A percentile compares a stretch with the other conserved stretches of the same genome.
These are phyloP conservation scores for Musa itinerans DNA, from an alignment of 176 grass and related monocot species.

Conservation along the genomic window DNA sequence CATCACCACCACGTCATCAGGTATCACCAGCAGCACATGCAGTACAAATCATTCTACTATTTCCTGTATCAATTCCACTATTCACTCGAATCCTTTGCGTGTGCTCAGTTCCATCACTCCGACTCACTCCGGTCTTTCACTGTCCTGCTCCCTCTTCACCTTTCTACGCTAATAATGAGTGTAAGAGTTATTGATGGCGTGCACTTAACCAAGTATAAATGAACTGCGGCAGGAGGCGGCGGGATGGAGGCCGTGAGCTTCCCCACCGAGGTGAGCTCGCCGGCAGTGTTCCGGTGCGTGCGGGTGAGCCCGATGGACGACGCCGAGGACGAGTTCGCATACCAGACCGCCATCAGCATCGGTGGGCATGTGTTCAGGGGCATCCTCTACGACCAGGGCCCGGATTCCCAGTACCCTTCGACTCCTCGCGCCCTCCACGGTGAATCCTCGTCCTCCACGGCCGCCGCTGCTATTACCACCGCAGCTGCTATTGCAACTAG, in stretches of 20 bases:
- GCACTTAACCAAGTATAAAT: too few species aligned
- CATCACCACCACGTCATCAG: conserved; percentile 66
- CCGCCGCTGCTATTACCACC: background rate
- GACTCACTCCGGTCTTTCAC: too few species aligned
- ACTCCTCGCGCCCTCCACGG: background rate
- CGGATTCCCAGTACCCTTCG: conserved; percentile 28
- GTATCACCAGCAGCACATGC: conserved; percentile 26
- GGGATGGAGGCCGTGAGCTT: conserved; percentile 55
- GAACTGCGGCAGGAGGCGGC: too few species aligned
- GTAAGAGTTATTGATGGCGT: too few species aligned
- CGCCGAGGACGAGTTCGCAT: conserved; percentile 77
- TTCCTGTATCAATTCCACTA: background rate
- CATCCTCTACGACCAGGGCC: conserved; percentile 84
- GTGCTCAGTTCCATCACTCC: too few species aligned
- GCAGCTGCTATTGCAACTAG: conserved; percentile 3
- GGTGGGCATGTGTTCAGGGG: conserved; percentile 90
- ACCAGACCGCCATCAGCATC: conserved; percentile 93
- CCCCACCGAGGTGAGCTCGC: conserved; percentile 75
- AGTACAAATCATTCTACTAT: background rate
- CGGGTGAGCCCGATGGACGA: conserved; percentile 81
- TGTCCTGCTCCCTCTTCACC: background rate
- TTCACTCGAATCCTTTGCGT: too few species aligned
- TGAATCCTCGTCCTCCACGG: conserved; percentile 45
- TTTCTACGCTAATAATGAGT: too few species aligned
- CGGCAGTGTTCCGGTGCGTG: conserved; percentile 87